Evolutionary conservation across 1,284 basidiomycete genomes (phyloP).

Genomic region (Agaricales sp.): DNA sequence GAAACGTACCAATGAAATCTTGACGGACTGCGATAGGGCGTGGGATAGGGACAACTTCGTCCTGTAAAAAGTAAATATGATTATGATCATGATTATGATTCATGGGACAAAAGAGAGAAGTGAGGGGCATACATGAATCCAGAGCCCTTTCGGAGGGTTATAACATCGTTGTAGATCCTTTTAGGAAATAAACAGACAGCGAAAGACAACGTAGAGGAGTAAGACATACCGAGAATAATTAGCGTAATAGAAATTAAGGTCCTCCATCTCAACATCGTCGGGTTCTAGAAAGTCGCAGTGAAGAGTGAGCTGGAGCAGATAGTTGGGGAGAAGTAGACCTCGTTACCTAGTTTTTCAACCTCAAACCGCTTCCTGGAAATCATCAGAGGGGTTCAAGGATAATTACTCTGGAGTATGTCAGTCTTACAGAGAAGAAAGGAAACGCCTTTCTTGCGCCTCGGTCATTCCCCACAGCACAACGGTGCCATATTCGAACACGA

Average conservation of each 20-base stretch:
- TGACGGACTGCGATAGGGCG: constrained; percentile 91
- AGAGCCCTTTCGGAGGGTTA: constrained; percentile 88
- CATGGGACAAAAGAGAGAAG: constrained; percentile 8
- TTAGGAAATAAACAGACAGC: constrained; percentile 7
- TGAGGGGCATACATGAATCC: constrained; percentile 75
- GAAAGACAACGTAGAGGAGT: constrained; percentile 9
- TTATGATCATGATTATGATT: constrained; percentile 15
- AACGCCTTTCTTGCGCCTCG: constrained; percentile 81
- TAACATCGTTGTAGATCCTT: constrained; percentile 97
- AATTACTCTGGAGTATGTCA: constrained; percentile 1
- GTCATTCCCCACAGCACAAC: constrained; percentile 98
- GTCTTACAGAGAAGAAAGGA: constrained; percentile 79
- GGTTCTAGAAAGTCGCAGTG: constrained; percentile 51
- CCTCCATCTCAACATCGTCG: constrained; percentile 89
- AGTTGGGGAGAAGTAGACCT: constrained; percentile 6
- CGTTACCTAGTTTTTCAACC: constrained; percentile 73
- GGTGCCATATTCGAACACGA: constrained; percentile 89
- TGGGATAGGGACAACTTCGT: constrained; percentile 94
- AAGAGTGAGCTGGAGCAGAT: constrained; percentile 6
- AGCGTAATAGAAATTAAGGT: constrained; percentile 94
- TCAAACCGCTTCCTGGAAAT: constrained; percentile 78
- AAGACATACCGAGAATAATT: constrained; percentile 79
- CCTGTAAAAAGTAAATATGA: constrained; percentile 36
- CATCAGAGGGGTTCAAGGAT: constrained; percentile 4
- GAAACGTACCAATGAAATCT: constrained; percentile 73